These are phyloP conservation scores for Saccharum officinarum DNA, from an alignment of 176 grass and related monocot species.

Conservation along the genomic window DNA sequence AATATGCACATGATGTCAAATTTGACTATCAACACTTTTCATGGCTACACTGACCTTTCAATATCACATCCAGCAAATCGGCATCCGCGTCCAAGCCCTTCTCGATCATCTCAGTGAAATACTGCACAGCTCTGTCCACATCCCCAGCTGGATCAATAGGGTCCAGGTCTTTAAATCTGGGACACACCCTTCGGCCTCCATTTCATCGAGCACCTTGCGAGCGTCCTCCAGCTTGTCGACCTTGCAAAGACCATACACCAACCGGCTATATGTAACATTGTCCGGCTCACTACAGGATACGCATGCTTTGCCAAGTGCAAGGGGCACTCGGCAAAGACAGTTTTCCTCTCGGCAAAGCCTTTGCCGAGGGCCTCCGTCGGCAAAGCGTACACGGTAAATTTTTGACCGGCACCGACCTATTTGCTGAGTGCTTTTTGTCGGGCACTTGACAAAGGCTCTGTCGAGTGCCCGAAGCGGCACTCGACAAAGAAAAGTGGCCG, in stretches of 20 bases:
- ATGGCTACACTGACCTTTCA: conserved; percentile 62
- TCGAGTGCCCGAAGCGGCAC: too few species aligned
- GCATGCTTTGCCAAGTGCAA: too few species aligned
- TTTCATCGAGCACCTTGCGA: conserved; percentile 64
- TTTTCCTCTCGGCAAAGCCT: too few species aligned
- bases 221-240: conserved; percentile 63
- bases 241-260: conserved; percentile 86
- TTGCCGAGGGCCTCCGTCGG: too few species aligned
- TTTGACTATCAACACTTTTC: conserved; percentile 13
- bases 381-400: too few species aligned
- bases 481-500: too few species aligned
- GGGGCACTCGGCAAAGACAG: too few species aligned
- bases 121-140: conserved; percentile 59
- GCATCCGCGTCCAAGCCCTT: conserved; percentile 60
- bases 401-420: too few species aligned
- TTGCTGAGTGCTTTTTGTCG: too few species aligned
- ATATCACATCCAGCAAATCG: conserved; percentile 65
- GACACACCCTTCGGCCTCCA: conserved; percentile 47
- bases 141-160: conserved; percentile 78
- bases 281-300: too few species aligned
- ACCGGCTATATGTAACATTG: conserved; percentile 86
- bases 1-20: too few species aligned
- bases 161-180: conserved; percentile 98
- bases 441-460: too few species aligned
- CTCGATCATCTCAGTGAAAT: conserved; percentile 71